phyloP scores from a whole-genome alignment of 176 grass and related monocot genomes.

The Chrysopogon serrulatus region DNA sequence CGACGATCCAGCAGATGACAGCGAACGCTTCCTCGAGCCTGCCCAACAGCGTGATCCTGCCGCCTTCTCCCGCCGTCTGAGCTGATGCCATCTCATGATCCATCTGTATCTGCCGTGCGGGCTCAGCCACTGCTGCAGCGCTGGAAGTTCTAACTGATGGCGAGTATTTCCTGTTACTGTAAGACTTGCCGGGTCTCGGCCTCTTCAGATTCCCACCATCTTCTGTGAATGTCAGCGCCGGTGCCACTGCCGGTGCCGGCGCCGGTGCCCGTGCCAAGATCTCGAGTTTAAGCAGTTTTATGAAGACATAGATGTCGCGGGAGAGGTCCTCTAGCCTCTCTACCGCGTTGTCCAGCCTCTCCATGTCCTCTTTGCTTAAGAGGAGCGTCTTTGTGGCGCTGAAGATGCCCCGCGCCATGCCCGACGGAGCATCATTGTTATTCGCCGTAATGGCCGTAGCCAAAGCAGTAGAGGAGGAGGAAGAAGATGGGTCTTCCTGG shows the following conservation, averaged over 20 bases:
- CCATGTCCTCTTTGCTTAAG: neutral
- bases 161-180: no score
- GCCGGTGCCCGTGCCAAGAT: neutral
- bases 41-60: neutral
- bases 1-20: neutral
- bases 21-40: neutral
- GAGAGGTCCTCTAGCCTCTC: neutral
- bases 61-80: no score
- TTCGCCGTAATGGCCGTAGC: neutral
- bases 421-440: neutral
- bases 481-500: neutral
- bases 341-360: neutral
- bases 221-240: no score
- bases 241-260: no score
- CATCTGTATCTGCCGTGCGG: no score
- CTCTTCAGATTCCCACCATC: no score
- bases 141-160: no score
- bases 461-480: neutral
- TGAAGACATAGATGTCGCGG: neutral
- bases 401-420: neutral
- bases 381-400: neutral
- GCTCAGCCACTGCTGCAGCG: no score
- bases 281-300: conserved; percentile 11
- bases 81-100: no score
- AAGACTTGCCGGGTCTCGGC: no score